Conservation (phyloP, 495 filamentous ascomycete genomes). For the Penicillium lividum region DNA sequence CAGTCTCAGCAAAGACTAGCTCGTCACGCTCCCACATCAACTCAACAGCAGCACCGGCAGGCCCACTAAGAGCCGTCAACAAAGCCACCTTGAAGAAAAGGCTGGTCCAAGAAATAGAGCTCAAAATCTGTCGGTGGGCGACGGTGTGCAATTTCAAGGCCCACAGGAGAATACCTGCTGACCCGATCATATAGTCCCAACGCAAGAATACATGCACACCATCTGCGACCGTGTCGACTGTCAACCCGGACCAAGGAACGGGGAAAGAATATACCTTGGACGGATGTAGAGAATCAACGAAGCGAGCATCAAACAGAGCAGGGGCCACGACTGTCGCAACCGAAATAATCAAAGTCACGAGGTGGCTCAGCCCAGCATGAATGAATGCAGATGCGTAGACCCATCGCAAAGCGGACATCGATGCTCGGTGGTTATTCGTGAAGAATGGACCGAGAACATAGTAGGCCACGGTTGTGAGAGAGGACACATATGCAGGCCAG, state of each 20-base stretch:
- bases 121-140: conserved; percentile 40
- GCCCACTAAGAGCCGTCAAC: conserved; percentile 49
- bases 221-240: conserved; percentile 43
- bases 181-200: conserved; percentile 60
- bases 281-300: conserved; percentile 37
- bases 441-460: conserved; percentile 38
- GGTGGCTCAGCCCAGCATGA: conserved; percentile 49
- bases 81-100: conserved; percentile 36
- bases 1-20: conserved; percentile 38
- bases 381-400: conserved; percentile 57
- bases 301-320: conserved; percentile 33
- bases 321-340: conserved; percentile 41
- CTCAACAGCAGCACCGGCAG: conserved; percentile 49
- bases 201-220: conserved; percentile 56
- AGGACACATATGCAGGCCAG: conserved; percentile 54
- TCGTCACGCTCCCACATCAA: conserved; percentile 62
- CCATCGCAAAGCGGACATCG: conserved; percentile 46
- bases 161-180: conserved; percentile 55
- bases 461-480: conserved; percentile 34
- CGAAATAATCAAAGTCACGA: conserved; percentile 48
- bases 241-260: conserved; percentile 42
- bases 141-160: conserved; percentile 44
- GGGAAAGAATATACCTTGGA: conserved; percentile 41
- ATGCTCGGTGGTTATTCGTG: conserved; percentile 33
- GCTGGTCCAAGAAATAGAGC: conserved; percentile 29